Evolutionary conservation across 768 basidiomycete species (phyloP), one percentile per base, ranked within the genome.

Genomic region (Lactifluus hygrophoroides): DNA sequence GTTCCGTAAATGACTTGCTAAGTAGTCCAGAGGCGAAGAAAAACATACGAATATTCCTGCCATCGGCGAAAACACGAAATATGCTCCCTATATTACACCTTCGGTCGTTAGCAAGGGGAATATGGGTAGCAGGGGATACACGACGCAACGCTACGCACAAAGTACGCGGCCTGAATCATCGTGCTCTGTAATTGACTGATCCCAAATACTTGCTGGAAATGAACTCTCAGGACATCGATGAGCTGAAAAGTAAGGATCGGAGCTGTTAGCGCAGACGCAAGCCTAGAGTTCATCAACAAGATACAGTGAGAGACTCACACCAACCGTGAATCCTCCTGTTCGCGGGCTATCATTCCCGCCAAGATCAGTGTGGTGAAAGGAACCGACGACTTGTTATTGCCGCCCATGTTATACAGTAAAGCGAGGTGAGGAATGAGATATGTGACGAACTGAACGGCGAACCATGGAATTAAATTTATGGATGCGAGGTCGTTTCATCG

Each of bases 181-280:
- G 88, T 86, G 54, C 85, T 88, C 71, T 87, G 81, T 25, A 84
- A 75, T 68, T 84, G 86, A 38, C 74, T 71, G 67, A 90, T 85
- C 11, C 75, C 74, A 66, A 89, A 86, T 38, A 86, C 78, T 3
- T 69, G 69, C 72, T 88, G 86, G 71, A 89, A 89, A 71, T 89
- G 86, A 47, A 84, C 80, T 65, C 84, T 84, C 58, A 84, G 74
- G 53, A 84, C 83, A 66, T 84, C 83, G 63, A 84, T 82, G 48
- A 84, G 77, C 82, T 84, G 63, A 14, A 57, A 14, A 57, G 40
- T 10, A 13, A 10, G n/a, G n/a, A n/a, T n/a, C n/a, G n/a, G n/a
- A n/a, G 14, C 68, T 62, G 34, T 74, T 47, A 46, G 46, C 46
- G 28, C 25, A 17, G 9, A 2, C 71, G 62, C 45, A 60, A 55